Base-by-base conservation (phyloP, 2,329 filamentous ascomycete genomes). In the Alternaria consortialis region DNA sequence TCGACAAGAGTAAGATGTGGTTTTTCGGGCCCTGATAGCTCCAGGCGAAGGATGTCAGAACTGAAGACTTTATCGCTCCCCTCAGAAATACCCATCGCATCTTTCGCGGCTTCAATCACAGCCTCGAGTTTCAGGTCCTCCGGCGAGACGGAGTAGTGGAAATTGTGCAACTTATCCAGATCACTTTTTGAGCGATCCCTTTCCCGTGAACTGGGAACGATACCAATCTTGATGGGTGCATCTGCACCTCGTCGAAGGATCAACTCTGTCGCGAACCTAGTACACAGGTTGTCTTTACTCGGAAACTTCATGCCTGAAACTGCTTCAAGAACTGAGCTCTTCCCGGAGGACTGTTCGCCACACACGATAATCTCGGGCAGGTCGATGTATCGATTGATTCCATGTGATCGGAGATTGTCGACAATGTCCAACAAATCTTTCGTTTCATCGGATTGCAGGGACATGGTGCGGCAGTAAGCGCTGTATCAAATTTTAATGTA, bases 211-310 rank as follows among this genome's bases (percentile, higher is more conserved):
- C 48, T 57, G 2, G 63, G 68, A 7, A 65, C 48, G 13, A 87
- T 84, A 1, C 77, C 79, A 25, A 85, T 80, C 5, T 77, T 77
- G 23, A 85, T 73, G 2, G 68, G 76, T 0, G 74, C 65, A 4
- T 73, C 60, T 0, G 69, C 53, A 1, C 75, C 76, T 4, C 81
- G 80, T 2, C 84, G 81, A 9, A 90, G 78, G 17, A 86, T 81
- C 4, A 90, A 74, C 67, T 90, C 85, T 0, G 86, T 90, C 0
- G 87, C 83, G 62, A 89, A 90, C 1, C 86, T 80, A 0, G 88
- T 90, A 67, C 86, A 89, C 0, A 87, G 57, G 23, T 79, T 83
- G 13, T 83, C 82, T 7, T 87, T 85, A 11, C 82, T 78, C 0
- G 86, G 85, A 37, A 90, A 90, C 0, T 80, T 81, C 2, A 91